Percentiles rank a stretch among this genome's conserved stretches.
These are phyloP conservation scores for Pyrrhoderma noxium DNA, from an alignment of 1,284 basidiomycete species.

Conservation along the genomic window DNA sequence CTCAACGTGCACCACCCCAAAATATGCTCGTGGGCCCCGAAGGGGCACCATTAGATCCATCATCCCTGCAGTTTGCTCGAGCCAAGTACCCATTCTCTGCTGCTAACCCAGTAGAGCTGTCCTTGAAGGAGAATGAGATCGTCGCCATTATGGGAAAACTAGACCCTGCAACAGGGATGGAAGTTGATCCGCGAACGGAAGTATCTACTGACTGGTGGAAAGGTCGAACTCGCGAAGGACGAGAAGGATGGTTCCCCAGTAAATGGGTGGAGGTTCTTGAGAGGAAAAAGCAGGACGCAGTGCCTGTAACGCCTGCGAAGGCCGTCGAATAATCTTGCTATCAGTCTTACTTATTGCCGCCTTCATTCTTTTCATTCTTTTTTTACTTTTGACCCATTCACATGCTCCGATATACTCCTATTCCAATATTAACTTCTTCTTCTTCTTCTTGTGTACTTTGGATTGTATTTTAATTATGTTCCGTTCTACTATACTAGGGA, in stretches of 20 bases:
- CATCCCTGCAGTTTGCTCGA: conserved; percentile 80
- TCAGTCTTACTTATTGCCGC: neutral
- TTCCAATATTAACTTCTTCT: neutral
- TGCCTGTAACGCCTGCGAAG: conserved; percentile 22
- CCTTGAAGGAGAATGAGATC: conserved; percentile 85
- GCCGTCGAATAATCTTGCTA: conserved; percentile 33
- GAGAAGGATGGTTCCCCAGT: conserved; percentile 94
- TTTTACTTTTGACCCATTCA: conserved; percentile 1
- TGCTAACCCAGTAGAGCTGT: conserved; percentile 71
- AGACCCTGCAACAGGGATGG: conserved; percentile 61
- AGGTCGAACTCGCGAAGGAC: conserved; percentile 88
- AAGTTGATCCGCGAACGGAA: conserved; percentile 66
- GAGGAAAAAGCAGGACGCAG: conserved; percentile 33
- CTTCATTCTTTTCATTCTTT: neutral
- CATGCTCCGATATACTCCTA: neutral
- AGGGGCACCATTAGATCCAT: conserved; percentile 62
- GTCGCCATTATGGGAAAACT: conserved; percentile 87
- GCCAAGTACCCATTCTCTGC: conserved; percentile 79
- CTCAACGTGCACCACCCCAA: conserved; percentile 44
- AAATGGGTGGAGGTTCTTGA: conserved; percentile 81
- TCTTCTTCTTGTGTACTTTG: neutral
- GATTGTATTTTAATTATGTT: too few relatives aligned
- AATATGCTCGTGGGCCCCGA: conserved; percentile 28
- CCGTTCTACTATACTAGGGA: too few relatives aligned
- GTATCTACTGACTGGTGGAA: conserved; percentile 92